Percentiles rank a stretch among this genome's conserved stretches.
Evolutionary conservation across 2,329 filamentous ascomycete species (phyloP).

Genomic region (Colletotrichum sp.): DNA sequence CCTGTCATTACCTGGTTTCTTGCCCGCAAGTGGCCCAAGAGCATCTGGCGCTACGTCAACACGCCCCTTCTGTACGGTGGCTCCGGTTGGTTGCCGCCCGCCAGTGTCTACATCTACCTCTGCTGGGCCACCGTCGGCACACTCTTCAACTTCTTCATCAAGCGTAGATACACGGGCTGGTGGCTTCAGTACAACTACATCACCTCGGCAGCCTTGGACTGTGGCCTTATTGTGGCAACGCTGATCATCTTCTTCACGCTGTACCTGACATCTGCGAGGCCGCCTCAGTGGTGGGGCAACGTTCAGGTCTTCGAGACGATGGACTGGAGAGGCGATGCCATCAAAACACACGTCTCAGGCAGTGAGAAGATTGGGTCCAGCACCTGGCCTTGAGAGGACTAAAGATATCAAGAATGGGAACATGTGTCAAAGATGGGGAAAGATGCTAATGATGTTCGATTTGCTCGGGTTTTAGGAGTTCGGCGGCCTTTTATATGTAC

Average conservation of each 20-base stretch:
- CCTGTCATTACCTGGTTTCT: slow-evolving; percentile 69
- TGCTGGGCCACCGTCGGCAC: slow-evolving; percentile 72
- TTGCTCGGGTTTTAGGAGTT: slow-evolving; percentile 9
- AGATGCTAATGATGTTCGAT: slow-evolving; percentile 3
- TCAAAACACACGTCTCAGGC: slow-evolving; percentile 43
- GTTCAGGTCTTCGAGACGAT: slow-evolving; percentile 48
- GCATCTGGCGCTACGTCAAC: slow-evolving; percentile 68
- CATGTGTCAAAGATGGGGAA: not conserved
- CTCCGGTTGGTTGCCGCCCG: slow-evolving; percentile 67
- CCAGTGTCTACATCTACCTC: slow-evolving; percentile 73
- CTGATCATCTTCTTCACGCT: slow-evolving; percentile 75
- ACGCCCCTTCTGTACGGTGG: slow-evolving; percentile 73
- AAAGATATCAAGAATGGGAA: not conserved
- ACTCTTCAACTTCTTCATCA: slow-evolving; percentile 72
- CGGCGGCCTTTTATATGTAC: slow-evolving; percentile 2
- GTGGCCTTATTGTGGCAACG: slow-evolving; percentile 68
- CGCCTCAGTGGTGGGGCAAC: slow-evolving; percentile 70
- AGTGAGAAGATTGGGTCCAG: slow-evolving; percentile 58
- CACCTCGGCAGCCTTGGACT: slow-evolving; percentile 73
- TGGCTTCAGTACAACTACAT: slow-evolving; percentile 83
- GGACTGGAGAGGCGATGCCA: slow-evolving; percentile 48
- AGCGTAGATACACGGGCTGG: slow-evolving; percentile 70
- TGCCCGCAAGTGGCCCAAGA: slow-evolving; percentile 66
- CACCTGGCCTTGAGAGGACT: slow-evolving; percentile 43
- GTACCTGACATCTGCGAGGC: slow-evolving; percentile 59